Base-by-base conservation (phyloP, 129 eudicot species). In the Helichrysum umbraculigerum region DNA sequence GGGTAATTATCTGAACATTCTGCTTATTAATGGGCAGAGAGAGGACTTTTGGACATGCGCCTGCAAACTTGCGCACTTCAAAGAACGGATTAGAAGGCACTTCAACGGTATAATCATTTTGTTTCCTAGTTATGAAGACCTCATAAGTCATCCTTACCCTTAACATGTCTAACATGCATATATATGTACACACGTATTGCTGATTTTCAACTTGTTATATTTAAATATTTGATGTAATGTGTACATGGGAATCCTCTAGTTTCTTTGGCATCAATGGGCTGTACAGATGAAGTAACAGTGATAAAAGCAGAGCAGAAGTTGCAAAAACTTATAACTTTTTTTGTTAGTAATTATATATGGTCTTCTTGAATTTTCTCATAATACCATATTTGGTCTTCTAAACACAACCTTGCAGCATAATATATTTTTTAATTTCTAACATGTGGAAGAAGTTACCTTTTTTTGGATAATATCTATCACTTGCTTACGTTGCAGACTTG, bases 401-500 rank as follows among this genome's bases (percentile, higher is more conserved):
- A 56, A 7, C 59, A 68, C 62, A 30, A 35, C 25, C 59, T 66
- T 19, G 39, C 33, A 15, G 41, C 68, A 25, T 77, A 25, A 58
- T 62, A 21, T 30, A 35, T 41, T 28, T 69, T 17, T 11, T 12
- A 11, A 44, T 12, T 44, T 44, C 5, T 44, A 44, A 44, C 52
- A 44, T 44, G 2, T 3, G 52, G 4, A 41, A 59, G 12, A 58
- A 29, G 52, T 77, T 77, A 68, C 59, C 61, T 42, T 69, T 15
- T n/a, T 25, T 78, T 42, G 76, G 61, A 60, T 60, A 78, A 70
- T 78, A 50, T 70, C 11, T 5, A 42, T 60, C 25, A 5, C 76
- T 41, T 78, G 71, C 54, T 78, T 78, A 42, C 47, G 82, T 78
- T 71, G 77, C 51, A 70, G 65, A 44, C 52, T 12, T 12, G 47